Conservation (phyloP, 208 protist species). For the Trypanosoma platydactyli region DNA sequence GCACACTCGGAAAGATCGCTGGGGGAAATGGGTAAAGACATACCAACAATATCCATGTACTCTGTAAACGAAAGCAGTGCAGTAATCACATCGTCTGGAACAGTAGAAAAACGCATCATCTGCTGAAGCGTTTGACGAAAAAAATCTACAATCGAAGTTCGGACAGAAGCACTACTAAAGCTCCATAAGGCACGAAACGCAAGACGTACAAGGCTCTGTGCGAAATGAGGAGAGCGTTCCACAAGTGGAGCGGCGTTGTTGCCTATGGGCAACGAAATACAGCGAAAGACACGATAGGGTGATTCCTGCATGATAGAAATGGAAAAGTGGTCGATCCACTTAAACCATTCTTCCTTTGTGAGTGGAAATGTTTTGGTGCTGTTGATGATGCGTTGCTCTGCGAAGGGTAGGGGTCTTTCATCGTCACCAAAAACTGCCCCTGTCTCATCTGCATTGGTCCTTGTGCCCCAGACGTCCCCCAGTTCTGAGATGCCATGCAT, state of each 20-base stretch:
- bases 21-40: slow-evolving; percentile 61
- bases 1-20: slow-evolving; percentile 75
- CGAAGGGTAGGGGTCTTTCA: slow-evolving; percentile 57
- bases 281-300: slow-evolving; percentile 85
- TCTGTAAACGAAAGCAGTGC: slow-evolving; percentile 73
- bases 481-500: slow-evolving; percentile 49
- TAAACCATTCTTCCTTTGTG: slow-evolving; percentile 81
- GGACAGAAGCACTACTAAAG: slow-evolving; percentile 61
- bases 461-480: slow-evolving; percentile 62
- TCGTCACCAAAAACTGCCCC: slow-evolving; percentile 28
- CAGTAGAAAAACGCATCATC: slow-evolving; percentile 46
- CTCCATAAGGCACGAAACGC: slow-evolving; percentile 82
- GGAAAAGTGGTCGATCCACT: slow-evolving; percentile 73
- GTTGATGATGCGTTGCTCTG: slow-evolving; percentile 57
- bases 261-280: slow-evolving; percentile 59
- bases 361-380: slow-evolving; percentile 57
- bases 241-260: slow-evolving; percentile 68
- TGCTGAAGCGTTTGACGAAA: slow-evolving; percentile 62
- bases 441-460: slow-evolving; percentile 45
- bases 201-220: slow-evolving; percentile 58
- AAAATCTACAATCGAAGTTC: slow-evolving; percentile 60
- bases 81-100: slow-evolving; percentile 76
- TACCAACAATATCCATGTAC: slow-evolving; percentile 86
- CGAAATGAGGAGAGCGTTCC: slow-evolving; percentile 65
- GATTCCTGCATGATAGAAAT: slow-evolving; percentile 77